Percentiles rank a stretch among this genome's conserved stretches.
These are phyloP conservation scores for Macadamia integrifolia DNA, from an alignment of 164 flowering plant species.

Conservation along the genomic window DNA sequence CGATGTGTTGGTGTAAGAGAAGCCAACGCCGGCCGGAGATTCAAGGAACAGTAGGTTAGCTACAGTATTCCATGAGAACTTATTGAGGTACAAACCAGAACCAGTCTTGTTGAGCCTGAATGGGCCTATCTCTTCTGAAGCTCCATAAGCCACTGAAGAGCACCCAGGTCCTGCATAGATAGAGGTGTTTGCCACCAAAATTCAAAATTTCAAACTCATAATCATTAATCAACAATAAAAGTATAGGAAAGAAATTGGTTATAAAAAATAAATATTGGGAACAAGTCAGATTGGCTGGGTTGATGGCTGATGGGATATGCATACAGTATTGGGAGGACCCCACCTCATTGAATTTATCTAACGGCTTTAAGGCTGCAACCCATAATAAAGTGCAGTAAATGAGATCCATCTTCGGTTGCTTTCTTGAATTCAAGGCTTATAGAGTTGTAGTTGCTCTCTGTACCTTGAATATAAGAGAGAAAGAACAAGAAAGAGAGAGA, in stretches of 20 bases:
- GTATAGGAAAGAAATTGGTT: no score
- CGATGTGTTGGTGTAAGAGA: constrained; percentile 74
- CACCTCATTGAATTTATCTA: no score
- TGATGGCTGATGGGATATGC: no score
- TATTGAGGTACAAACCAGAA: constrained; percentile 58
- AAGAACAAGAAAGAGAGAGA: background rate
- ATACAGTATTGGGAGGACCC: no score
- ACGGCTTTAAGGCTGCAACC: background rate
- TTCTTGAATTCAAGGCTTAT: background rate
- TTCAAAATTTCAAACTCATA: no score
- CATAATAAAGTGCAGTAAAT: background rate
- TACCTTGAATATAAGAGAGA: background rate
- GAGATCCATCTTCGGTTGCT: background rate
- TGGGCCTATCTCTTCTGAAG: constrained; percentile 94
- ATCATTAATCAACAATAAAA: no score
- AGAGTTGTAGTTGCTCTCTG: background rate
- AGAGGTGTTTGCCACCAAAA: no score
- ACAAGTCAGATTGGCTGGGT: no score
- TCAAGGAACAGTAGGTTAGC: constrained; percentile 85
- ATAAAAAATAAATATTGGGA: background rate
- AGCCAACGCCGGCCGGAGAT: constrained; percentile 93
- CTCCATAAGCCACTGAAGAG: constrained; percentile 95
- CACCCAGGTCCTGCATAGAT: constrained; percentile 74
- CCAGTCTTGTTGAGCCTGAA: constrained; percentile 63
- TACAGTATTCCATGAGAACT: constrained; percentile 71